Base-by-base conservation (phyloP, 768 basidiomycete genomes). In the Amanita pallidorosea region DNA sequence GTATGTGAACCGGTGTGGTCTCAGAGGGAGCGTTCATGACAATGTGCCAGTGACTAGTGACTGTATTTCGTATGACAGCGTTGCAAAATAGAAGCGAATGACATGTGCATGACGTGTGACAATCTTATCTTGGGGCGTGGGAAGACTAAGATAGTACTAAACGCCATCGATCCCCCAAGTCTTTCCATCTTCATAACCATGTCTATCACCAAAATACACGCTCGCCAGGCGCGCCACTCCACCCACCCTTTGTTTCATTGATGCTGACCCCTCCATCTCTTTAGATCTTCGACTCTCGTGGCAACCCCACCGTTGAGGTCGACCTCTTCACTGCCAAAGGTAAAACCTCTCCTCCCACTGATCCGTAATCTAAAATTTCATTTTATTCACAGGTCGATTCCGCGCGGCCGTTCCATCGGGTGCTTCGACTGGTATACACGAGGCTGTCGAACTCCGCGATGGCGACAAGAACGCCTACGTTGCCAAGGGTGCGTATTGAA, bases 241-340 rank as follows among this genome's bases (percentile, higher is more conserved):
- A 31, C 5, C 11, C 25, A 2, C 3, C 0, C 2, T 7, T 12
- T 15, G 5, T 25, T 33, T 38, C 7, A 3, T 37, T 29, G 36
- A 6, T 20, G n/a, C 27, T 37, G 17, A 37, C 33, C 13, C n/a
- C 25, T 22, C 54, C 47, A 44, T 51, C 49, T 55, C 54, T 40
- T 22, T 62, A 97, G 95, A 95, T 98, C 82, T 98, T 96, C 68
- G 95, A 98, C 79, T 97, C 93, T 64, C 91, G 95, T 65, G 94
- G 93, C 61, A 93, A 97, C 79, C 92, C 89, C 61, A 95, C 93
- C 62, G 90, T 96, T 64, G 93, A 92, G 72, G 90, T 92, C 65
- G 90, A 94, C 66, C 72, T 94, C 62, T 65, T 77, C 79, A 97
- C 94, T 55, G 77, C 64, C 37, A 91, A 92, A 77, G 93, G 92